phyloP scores from a whole-genome alignment of 805 yeast species.

The Lipomyces kockii region DNA sequence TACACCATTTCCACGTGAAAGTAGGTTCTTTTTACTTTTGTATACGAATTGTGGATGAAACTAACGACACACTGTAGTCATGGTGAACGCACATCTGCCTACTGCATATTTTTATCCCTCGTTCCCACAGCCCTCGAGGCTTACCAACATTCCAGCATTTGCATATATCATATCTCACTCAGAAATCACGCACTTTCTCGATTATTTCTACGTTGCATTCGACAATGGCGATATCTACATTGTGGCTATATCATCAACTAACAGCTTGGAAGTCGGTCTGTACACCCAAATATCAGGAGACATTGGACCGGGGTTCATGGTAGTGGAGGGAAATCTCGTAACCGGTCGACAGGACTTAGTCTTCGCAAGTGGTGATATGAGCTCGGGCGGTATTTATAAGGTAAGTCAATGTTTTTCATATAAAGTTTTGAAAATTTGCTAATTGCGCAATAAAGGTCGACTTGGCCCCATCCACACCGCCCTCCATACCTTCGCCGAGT shows the following conservation, averaged over 20 bases:
- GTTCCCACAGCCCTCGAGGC: not conserved
- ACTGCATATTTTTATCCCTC: constrained; percentile 6
- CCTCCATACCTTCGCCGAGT: not conserved
- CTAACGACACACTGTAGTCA: not conserved
- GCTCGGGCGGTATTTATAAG: constrained; percentile 24
- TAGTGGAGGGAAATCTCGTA: constrained; percentile 13
- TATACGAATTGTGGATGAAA: not conserved
- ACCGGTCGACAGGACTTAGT: constrained; percentile 16
- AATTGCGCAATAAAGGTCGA: not conserved
- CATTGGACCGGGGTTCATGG: constrained; percentile 25
- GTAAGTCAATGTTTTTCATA: not conserved
- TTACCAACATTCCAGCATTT: not conserved
- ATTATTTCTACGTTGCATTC: constrained; percentile 29
- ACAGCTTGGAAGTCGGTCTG: not conserved
- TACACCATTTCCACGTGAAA: constrained; percentile 2
- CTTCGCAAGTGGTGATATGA: constrained; percentile 23
- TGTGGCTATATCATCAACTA: constrained; percentile 1
- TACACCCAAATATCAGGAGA: constrained; percentile 10
- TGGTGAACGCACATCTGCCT: not conserved
- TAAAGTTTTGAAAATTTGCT: not conserved
- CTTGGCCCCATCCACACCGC: not conserved
- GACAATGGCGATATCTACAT: constrained; percentile 25
- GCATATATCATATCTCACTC: not conserved
- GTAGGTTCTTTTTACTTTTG: not conserved
- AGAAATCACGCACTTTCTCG: constrained; percentile 2